These are phyloP conservation scores for Dioscorea alata DNA, from an alignment of 106 monocot species.

Conservation along the genomic window DNA sequence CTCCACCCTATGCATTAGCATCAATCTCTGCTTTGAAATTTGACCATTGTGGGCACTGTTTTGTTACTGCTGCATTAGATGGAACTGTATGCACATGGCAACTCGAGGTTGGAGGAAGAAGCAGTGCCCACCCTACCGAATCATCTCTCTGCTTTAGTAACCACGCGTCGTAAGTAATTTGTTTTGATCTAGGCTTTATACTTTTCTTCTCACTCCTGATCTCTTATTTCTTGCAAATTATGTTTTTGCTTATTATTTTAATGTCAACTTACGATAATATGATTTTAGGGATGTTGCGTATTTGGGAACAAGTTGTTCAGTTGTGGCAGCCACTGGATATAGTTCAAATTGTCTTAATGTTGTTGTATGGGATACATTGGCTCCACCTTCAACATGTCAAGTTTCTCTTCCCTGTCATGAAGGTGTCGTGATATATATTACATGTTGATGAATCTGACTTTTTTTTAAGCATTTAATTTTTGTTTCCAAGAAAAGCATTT, in stretches of 20 bases:
- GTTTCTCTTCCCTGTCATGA: conserved; percentile 90
- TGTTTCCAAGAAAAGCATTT: no score
- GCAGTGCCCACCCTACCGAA: conserved; percentile 72
- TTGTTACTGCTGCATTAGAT: conserved; percentile 86
- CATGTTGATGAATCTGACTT: not conserved
- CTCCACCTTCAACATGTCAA: conserved; percentile 72
- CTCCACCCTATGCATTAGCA: conserved; percentile 72
- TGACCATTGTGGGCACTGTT: conserved; percentile 81
- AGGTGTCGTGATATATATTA: conserved; percentile 38
- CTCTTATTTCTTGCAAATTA: no score
- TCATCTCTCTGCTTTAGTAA: conserved; percentile 77
- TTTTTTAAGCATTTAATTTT: no score
- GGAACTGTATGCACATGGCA: conserved; percentile 95
- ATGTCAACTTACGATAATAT: not conserved
- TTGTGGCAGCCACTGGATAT: conserved; percentile 85
- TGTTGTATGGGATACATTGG: conserved; percentile 91
- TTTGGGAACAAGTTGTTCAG: conserved; percentile 73
- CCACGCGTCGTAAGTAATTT: conserved; percentile 75
- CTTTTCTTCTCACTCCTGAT: not conserved
- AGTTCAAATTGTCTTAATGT: conserved; percentile 70
- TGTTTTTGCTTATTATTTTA: not conserved
- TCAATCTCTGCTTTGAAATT: conserved; percentile 81
- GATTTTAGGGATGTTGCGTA: conserved; percentile 72
- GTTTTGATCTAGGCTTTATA: not conserved
- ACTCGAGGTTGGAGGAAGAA: conserved; percentile 86